A percentile compares a stretch with the other conserved stretches of the same genome.
Conservation (phyloP, 768 basidiomycete species). For the Tulasnella calospora region DNA sequence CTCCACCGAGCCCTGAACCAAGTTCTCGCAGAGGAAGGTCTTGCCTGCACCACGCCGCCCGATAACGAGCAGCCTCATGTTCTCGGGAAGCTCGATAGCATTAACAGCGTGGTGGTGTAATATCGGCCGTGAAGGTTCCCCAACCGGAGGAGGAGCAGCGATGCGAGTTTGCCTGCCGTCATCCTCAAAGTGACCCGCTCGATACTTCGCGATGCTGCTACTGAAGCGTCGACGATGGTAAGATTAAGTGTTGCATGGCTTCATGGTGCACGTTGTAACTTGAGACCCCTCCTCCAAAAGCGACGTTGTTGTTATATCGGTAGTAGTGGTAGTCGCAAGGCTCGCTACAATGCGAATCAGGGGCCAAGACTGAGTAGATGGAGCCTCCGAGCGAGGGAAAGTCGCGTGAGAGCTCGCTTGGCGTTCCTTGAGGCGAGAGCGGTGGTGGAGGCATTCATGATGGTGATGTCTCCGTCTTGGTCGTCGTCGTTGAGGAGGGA, state of each 20-base stretch:
- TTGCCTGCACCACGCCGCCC: constrained; percentile 19
- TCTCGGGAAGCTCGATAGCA: background rate
- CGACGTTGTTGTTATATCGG: background rate
- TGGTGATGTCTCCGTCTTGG: background rate
- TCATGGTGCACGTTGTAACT: constrained; percentile 4
- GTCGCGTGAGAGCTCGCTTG: constrained; percentile 11
- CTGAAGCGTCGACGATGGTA: background rate
- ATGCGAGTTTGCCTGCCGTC: background rate
- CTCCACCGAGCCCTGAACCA: constrained; percentile 7
- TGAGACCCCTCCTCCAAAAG: background rate
- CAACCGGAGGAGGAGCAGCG: no score
- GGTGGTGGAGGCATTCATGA: constrained; percentile 22
- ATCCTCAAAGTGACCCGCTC: background rate
- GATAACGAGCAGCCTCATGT: background rate
- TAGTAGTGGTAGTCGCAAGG: background rate
- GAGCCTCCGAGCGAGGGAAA: constrained; percentile 15
- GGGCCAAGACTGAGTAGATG: constrained; percentile 19
- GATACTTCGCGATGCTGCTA: background rate
- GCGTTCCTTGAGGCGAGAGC: constrained; percentile 16
- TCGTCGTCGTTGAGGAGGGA: background rate
- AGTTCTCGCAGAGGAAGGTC: constrained; percentile 13
- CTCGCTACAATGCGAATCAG: constrained; percentile 8
- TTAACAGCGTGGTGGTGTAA: background rate
- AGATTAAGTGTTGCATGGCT: background rate
- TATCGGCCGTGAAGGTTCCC: no score